These are phyloP conservation scores for Suillus americanus DNA, from an alignment of 768 basidiomycete genomes.

Conservation along the genomic window DNA sequence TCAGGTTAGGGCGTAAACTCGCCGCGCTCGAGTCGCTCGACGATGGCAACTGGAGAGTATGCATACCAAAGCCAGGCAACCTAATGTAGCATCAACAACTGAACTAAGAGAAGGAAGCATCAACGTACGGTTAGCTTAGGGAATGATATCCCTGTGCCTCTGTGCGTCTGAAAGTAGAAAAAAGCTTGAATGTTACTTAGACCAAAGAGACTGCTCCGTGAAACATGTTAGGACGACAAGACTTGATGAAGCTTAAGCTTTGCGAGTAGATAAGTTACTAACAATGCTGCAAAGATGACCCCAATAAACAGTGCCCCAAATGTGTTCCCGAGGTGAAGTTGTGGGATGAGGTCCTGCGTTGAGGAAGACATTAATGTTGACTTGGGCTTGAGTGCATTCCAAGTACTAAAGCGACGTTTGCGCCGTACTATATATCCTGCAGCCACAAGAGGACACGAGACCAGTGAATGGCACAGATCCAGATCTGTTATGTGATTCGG, in stretches of 20 bases:
- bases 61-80: not conserved
- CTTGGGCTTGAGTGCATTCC: not conserved
- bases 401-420: too few relatives aligned
- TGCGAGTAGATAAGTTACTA: not conserved
- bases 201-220: slow-evolving; percentile 1
- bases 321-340: not conserved
- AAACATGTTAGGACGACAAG: not conserved
- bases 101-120: not conserved
- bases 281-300: not conserved
- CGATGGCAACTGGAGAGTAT: not conserved
- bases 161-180: slow-evolving; percentile 1
- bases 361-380: not conserved
- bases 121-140: not conserved
- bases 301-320: not conserved
- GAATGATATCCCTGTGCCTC: not conserved
- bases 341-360: not conserved
- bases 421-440: slow-evolving; percentile 2
- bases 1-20: not conserved
- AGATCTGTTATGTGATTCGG: not conserved
- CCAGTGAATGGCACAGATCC: not conserved
- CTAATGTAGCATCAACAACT: not conserved
- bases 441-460: not conserved
- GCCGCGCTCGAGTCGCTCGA: not conserved
- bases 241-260: too few relatives aligned
- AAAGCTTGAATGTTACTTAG: slow-evolving; percentile 1